Base-by-base conservation (phyloP, 257 asterid species). In the Nicotiana sylvestris region DNA sequence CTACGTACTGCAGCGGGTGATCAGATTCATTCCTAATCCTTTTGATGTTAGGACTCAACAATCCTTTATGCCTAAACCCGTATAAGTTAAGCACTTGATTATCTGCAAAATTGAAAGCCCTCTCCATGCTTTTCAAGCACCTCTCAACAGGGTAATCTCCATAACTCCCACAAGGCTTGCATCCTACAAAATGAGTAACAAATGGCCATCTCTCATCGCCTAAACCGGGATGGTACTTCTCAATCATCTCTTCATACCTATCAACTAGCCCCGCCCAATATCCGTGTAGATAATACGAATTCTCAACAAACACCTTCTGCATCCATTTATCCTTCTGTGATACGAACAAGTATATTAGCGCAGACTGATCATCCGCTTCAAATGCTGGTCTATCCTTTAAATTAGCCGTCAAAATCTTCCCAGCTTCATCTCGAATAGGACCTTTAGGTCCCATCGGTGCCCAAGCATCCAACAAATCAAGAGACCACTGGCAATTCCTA, bases 151-250 rank as follows among this genome's bases (percentile, higher is more conserved):
- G 93, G 84, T 94, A 94, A 85, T 94, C 97, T 86, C 97, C 98
- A 21, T 91, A 93, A 87, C 97, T 93, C 64, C 97, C 97, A 72
- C 98, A 95, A 32, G 97, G 97, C 88, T 95, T 95, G 86, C 98
- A 95, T 3, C 98, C 98, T 37, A 95, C 98, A 85, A 95, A 95
- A 90, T 95, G 98, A 0, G 98, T 95, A 77, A 95, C 98, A 67
- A 95, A 93, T 2, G 98, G 98, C 98, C 98, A 95, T 90, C 97
- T 93, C 89, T 92, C 97, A 17, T 95, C 98, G 1, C 98, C 98
- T 83, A 90, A 90, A 4, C 98, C 98, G 0, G 98, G 92, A 83
- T 90, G 93, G 78, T 92, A 89, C 91, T 95, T 93, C 92, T 87
- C 98, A 65, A 95, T 87, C 98, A 95, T 92, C 85, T 93, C 98